Percentiles rank a stretch among this genome's conserved stretches.
Evolutionary conservation across 2,329 filamentous ascomycete genomes (phyloP).

Genomic region (Berkeleyomyces rouxiae): DNA sequence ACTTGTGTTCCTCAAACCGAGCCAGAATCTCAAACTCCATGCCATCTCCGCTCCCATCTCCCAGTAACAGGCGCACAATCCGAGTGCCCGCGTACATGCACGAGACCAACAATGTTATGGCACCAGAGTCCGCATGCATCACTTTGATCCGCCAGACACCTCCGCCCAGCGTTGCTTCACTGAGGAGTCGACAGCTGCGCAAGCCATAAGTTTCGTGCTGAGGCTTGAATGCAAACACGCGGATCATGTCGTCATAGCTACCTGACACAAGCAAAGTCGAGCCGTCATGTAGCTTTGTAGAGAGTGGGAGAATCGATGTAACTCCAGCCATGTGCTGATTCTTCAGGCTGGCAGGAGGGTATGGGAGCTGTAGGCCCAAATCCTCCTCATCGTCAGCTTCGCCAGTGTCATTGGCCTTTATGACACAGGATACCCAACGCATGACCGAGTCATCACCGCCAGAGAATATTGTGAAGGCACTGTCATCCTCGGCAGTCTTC

Average conservation of each 20-base stretch:
- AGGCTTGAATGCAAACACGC: constrained; percentile 41
- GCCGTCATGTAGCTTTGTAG: constrained; percentile 24
- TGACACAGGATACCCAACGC: constrained; percentile 27
- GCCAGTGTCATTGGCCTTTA: not conserved
- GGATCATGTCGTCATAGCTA: constrained; percentile 75
- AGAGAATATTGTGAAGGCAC: constrained; percentile 36
- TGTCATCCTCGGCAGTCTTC: constrained; percentile 10
- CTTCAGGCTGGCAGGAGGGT: constrained; percentile 23
- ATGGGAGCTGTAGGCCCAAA: constrained; percentile 15
- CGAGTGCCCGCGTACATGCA: constrained; percentile 85
- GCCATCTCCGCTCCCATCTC: constrained; percentile 19
- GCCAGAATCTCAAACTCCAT: constrained; percentile 51
- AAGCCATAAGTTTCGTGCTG: constrained; percentile 25
- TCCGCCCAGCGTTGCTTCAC: constrained; percentile 51
- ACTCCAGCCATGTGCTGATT: constrained; percentile 62
- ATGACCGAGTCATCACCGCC: constrained; percentile 63
- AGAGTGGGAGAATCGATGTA: constrained; percentile 65
- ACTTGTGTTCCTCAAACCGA: constrained; percentile 69
- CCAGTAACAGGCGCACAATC: constrained; percentile 34
- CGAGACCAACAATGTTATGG: constrained; percentile 50
- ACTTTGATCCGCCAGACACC: constrained; percentile 79
- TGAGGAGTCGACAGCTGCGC: constrained; percentile 35
- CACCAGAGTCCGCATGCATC: constrained; percentile 24
- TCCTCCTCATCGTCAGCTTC: constrained; percentile 14
- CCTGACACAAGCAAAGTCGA: constrained; percentile 58